Evolutionary conservation across 352 stramenopile species (phyloP).

Genomic region (Phytophthora cryptogea): DNA sequence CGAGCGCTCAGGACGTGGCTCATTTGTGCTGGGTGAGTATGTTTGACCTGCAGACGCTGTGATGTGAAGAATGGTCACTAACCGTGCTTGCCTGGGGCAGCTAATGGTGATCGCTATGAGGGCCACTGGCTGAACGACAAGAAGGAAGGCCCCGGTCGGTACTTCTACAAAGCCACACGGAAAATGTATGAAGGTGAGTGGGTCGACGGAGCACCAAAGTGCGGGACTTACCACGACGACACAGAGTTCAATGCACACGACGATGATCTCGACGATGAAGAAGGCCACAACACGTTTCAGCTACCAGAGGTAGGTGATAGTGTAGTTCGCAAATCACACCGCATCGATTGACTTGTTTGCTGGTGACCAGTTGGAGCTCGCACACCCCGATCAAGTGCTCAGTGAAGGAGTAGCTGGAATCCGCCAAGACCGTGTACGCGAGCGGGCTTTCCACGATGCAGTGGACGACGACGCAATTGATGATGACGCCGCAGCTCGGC

Average conservation of each 20-base stretch:
- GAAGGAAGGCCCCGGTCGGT: slow-evolving; percentile 87
- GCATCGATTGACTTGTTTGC: not conserved
- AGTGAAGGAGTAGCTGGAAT: slow-evolving; percentile 72
- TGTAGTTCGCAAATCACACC: not conserved
- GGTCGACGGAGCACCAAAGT: slow-evolving; percentile 76
- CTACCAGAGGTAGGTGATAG: slow-evolving; percentile 54
- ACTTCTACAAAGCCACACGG: slow-evolving; percentile 81
- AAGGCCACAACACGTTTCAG: slow-evolving; percentile 51
- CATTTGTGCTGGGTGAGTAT: slow-evolving; percentile 59
- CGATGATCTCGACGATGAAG: slow-evolving; percentile 36
- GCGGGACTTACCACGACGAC: slow-evolving; percentile 68
- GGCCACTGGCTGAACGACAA: slow-evolving; percentile 88
- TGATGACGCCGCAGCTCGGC: slow-evolving; percentile 1
- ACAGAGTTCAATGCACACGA: slow-evolving; percentile 35
- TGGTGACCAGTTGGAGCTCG: slow-evolving; percentile 63
- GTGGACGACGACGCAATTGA: slow-evolving; percentile 14
- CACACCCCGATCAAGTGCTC: slow-evolving; percentile 70
- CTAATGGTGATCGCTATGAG: slow-evolving; percentile 88
- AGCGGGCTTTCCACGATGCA: slow-evolving; percentile 45
- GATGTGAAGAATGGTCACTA: not conserved
- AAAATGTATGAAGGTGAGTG: slow-evolving; percentile 92
- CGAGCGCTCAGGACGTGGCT: slow-evolving; percentile 74
- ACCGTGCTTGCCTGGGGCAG: slow-evolving; percentile 26
- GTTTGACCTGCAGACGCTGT: not conserved
- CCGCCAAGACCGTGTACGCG: slow-evolving; percentile 64